phyloP scores from a whole-genome alignment of 169 alveolate genomes.

The Fabrea salina region DNA sequence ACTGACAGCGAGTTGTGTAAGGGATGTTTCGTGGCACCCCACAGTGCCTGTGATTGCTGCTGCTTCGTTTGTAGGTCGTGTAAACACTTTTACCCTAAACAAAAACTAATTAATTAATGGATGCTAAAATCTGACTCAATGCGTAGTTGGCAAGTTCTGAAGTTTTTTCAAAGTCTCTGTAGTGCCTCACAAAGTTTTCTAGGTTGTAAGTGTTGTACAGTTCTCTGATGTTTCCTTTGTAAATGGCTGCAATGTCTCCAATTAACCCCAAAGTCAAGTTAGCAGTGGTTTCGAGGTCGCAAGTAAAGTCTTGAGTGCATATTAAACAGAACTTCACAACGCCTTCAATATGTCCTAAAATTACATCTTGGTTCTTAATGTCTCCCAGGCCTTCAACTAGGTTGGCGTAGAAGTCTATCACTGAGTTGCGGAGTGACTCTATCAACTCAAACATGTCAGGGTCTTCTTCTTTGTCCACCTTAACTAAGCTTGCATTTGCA shows the following conservation, averaged over 20 bases:
- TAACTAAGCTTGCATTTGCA: neutral
- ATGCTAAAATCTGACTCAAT: too few relatives aligned
- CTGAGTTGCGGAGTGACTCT: neutral
- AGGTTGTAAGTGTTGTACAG: neutral
- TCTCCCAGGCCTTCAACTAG: neutral
- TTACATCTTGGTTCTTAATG: neutral
- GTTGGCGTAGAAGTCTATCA: neutral
- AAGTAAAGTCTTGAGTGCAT: neutral
- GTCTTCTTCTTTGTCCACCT: neutral
- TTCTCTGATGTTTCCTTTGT: neutral
- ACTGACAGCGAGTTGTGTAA: neutral
- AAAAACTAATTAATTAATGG: too few relatives aligned
- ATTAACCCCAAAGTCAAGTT: neutral
- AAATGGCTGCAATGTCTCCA: neutral
- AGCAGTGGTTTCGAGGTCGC: neutral
- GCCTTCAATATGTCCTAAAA: neutral
- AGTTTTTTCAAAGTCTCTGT: too few relatives aligned
- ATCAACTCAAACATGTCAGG: neutral
- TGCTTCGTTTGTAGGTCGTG: slow-evolving; percentile 33
- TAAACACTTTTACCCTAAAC: neutral
- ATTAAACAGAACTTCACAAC: neutral
- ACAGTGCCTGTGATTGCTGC: slow-evolving; percentile 48
- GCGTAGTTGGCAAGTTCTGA: too few relatives aligned
- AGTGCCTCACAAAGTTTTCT: too few relatives aligned
- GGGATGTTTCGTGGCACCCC: slow-evolving; percentile 72